A percentile compares a stretch with the other conserved stretches of the same genome.
Conservation (phyloP, 192 early-diverging fungal genomes). For the Backusella luteola region DNA sequence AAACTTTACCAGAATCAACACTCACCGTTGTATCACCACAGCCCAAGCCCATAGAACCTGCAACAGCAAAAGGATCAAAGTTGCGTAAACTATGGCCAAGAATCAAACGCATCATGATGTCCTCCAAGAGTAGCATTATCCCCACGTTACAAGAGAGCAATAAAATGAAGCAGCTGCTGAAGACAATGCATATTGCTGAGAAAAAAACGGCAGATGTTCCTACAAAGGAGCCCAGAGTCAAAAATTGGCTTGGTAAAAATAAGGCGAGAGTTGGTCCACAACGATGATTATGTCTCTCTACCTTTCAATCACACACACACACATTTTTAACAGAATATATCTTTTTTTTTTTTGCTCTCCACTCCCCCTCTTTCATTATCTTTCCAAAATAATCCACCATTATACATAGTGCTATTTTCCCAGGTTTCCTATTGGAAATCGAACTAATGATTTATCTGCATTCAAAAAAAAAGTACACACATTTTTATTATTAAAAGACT, state of each 20-base stretch:
- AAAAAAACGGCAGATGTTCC: neutral
- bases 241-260: constrained; percentile 16
- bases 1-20: neutral
- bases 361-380: neutral
- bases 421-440: neutral
- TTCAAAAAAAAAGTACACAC: neutral
- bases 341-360: neutral
- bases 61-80: neutral
- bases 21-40: neutral
- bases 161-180: constrained; percentile 9
- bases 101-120: constrained; percentile 16
- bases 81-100: constrained; percentile 10
- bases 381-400: neutral
- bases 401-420: neutral
- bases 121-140: neutral
- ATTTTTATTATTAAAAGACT: neutral
- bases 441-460: constrained; percentile 1
- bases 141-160: neutral
- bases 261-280: constrained; percentile 19
- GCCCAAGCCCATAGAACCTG: neutral
- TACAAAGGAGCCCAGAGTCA: neutral
- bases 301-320: neutral
- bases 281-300: neutral
- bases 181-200: neutral
- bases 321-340: neutral